phyloP scores from a whole-genome alignment of 2,329 filamentous ascomycete species.

The Talaromyces sp. region DNA sequence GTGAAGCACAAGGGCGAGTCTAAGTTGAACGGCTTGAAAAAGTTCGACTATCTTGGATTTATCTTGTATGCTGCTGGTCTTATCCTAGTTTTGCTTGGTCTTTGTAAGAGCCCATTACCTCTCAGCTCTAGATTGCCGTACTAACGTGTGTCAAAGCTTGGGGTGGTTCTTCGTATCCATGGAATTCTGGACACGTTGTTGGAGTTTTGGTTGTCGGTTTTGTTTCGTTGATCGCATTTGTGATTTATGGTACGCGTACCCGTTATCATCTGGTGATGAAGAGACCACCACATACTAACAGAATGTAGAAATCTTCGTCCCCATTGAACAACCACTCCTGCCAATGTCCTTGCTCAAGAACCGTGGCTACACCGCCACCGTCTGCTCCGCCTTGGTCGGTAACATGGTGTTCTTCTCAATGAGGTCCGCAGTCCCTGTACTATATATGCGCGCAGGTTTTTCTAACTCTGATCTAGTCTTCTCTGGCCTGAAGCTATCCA shows the following conservation, averaged over 20 bases:
- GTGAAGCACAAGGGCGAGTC: constrained; percentile 34
- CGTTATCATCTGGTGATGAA: no score
- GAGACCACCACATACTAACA: no score
- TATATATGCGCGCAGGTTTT: background rate
- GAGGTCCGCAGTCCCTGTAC: background rate
- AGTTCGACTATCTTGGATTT: constrained; percentile 45
- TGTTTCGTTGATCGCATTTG: constrained; percentile 30
- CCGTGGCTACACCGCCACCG: constrained; percentile 35
- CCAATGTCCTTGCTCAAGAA: constrained; percentile 41
- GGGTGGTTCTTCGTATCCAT: constrained; percentile 41
- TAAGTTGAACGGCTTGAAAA: constrained; percentile 33
- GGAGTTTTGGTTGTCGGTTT: constrained; percentile 35
- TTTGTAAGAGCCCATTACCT: constrained; percentile 21
- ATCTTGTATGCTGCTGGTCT: constrained; percentile 39
- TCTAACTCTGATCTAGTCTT: constrained; percentile 21
- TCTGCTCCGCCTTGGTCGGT: constrained; percentile 36
- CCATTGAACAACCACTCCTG: constrained; percentile 36
- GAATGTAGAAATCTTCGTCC: constrained; percentile 29
- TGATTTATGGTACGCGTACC: constrained; percentile 22
- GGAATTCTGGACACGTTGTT: constrained; percentile 37
- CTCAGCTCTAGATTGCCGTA: background rate
- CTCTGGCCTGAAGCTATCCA: constrained; percentile 43
- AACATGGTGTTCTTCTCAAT: constrained; percentile 44
- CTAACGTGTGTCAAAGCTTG: constrained; percentile 14
- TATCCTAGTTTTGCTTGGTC: constrained; percentile 40